Conservation (phyloP, 345 rosid genomes). For the Populus ilicifolia region DNA sequence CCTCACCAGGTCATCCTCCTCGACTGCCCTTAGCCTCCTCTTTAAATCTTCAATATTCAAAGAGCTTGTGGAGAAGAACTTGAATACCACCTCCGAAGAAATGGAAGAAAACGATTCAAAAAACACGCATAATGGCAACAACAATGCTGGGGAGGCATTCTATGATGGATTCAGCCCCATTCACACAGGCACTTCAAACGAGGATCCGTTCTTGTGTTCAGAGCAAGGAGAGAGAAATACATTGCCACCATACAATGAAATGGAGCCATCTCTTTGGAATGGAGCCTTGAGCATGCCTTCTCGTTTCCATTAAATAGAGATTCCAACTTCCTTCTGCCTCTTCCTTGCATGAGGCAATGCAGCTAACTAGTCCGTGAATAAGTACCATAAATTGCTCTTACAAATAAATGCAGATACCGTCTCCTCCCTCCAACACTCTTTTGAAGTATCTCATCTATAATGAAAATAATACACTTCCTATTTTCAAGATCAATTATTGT, state of each 20-base stretch:
- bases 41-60: constrained; percentile 42
- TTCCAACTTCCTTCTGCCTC: background rate
- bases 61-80: constrained; percentile 44
- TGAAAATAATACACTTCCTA: background rate
- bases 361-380: background rate
- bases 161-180: constrained; percentile 8
- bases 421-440: background rate
- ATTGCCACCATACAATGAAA: constrained; percentile 12
- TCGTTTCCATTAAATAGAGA: background rate
- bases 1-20: constrained; percentile 23
- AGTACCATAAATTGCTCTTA: background rate
- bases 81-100: constrained; percentile 8
- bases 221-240: constrained; percentile 15
- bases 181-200: constrained; percentile 5
- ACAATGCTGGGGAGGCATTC: constrained; percentile 14
- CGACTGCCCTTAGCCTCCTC: constrained; percentile 48
- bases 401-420: background rate
- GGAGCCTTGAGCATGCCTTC: constrained; percentile 11
- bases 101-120: background rate
- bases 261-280: constrained; percentile 20
- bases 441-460: no score
- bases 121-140: background rate
- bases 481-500: background rate
- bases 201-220: constrained; percentile 19
- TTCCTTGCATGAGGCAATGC: background rate